A percentile compares a stretch with the other conserved stretches of the same genome.
Conservation (phyloP, 129 eudicot genomes). For the Tanacetum coccineum region DNA sequence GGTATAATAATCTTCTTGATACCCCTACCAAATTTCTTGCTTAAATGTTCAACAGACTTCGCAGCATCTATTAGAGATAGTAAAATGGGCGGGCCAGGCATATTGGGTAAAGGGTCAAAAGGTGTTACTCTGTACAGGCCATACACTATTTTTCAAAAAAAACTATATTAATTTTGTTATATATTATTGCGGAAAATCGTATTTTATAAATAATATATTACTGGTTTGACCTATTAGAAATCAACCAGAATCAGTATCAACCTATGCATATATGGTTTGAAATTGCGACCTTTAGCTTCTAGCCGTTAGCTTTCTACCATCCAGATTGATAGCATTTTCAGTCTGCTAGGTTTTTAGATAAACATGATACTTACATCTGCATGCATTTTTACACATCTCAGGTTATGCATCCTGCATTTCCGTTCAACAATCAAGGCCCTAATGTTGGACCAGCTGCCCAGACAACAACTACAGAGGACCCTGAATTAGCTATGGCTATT, state of each 20-base stretch:
- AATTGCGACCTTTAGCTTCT: background rate
- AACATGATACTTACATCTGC: background rate
- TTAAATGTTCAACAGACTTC: background rate
- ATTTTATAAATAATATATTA: too few species aligned
- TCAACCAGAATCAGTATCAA: background rate
- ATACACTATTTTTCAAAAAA: too few species aligned
- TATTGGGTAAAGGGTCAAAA: background rate
- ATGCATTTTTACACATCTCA: slow-evolving; percentile 26
- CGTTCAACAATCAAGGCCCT: slow-evolving; percentile 43
- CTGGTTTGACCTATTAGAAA: background rate
- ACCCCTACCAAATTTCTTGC: slow-evolving; percentile 6
- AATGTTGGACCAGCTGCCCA: slow-evolving; percentile 41
- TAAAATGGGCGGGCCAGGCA: background rate
- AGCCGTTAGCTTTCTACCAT: too few species aligned
- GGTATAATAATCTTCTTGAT: slow-evolving; percentile 38
- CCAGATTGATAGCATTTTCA: background rate
- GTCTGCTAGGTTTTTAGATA: background rate
- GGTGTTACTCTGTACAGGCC: too few species aligned
- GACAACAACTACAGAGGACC: slow-evolving; percentile 43
- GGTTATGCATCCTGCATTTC: slow-evolving; percentile 55
- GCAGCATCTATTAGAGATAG: background rate
- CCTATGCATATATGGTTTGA: background rate
- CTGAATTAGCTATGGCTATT: slow-evolving; percentile 61
- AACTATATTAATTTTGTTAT: too few species aligned
- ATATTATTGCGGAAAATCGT: too few species aligned